Conservation (phyloP, 163 green algal genomes). For the Scenedesmus sp. region DNA sequence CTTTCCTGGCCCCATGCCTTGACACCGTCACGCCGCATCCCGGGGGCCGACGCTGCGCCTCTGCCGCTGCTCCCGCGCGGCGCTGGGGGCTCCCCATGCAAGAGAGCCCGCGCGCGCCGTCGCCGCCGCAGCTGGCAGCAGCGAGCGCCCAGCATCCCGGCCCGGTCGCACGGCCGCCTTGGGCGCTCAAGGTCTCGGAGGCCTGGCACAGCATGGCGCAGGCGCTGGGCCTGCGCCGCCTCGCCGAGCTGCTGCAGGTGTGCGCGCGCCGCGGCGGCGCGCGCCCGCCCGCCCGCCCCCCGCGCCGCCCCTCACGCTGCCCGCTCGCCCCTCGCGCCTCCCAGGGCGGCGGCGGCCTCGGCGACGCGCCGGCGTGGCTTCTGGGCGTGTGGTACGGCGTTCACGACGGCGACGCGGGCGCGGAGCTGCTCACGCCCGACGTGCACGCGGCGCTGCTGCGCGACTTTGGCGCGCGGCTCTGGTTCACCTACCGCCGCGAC, state of each 20-base stretch:
- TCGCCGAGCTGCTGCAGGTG: conserved; percentile 57
- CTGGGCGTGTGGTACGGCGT: conserved; percentile 61
- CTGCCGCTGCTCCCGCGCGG: too few species aligned
- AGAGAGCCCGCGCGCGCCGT: too few species aligned
- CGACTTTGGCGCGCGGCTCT: conserved; percentile 75
- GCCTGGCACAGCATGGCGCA: conserved; percentile 50
- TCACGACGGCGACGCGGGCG: background rate
- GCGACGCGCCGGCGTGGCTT: conserved; percentile 54
- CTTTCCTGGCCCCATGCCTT: too few species aligned
- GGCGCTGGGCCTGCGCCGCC: conserved; percentile 50
- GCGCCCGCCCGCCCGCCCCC: background rate
- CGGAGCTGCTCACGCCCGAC: conserved; percentile 34
- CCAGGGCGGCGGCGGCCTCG: conserved; percentile 47
- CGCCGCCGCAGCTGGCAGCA: too few species aligned
- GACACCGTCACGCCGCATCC: too few species aligned
- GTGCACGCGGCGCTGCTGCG: conserved; percentile 47
- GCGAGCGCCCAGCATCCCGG: too few species aligned
- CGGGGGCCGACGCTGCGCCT: too few species aligned
- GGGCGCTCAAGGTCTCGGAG: conserved; percentile 25
- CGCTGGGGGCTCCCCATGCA: too few species aligned
- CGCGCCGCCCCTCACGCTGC: background rate
- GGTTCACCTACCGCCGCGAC: conserved; percentile 81
- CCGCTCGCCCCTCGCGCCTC: conserved; percentile 6
- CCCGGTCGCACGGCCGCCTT: too few species aligned
- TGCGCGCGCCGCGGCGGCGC: too few species aligned